A percentile compares a stretch with the other conserved stretches of the same genome.
phyloP scores from a whole-genome alignment of 2,329 filamentous ascomycete genomes.

The Alternaria dauci region DNA sequence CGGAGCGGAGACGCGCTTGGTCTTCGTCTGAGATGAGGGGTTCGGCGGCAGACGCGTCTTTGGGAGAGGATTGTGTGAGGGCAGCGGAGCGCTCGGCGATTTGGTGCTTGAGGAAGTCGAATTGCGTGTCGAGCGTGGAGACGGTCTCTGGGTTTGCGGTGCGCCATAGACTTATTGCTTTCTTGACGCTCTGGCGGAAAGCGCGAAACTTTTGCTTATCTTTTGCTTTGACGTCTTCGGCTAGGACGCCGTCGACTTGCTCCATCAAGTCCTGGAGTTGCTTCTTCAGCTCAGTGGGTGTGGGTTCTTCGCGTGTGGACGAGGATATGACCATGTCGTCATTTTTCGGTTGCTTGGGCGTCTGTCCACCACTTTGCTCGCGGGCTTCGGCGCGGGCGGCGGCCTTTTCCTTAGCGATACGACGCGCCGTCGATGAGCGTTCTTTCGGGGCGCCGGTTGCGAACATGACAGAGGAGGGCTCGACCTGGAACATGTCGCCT shows the following conservation, averaged over 20 bases:
- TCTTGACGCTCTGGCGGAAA: constrained; percentile 72
- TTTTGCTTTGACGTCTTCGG: constrained; percentile 68
- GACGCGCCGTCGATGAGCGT: constrained; percentile 41
- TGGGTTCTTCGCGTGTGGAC: constrained; percentile 36
- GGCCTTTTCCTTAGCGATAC: constrained; percentile 40
- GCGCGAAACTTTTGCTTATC: constrained; percentile 78
- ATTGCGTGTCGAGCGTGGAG: constrained; percentile 56
- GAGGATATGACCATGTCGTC: constrained; percentile 9
- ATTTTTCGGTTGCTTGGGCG: constrained; percentile 20
- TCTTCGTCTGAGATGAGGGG: constrained; percentile 60
- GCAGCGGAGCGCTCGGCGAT: constrained; percentile 26
- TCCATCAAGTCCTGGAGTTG: constrained; percentile 46
- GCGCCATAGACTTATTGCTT: constrained; percentile 66
- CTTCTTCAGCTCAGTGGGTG: constrained; percentile 43
- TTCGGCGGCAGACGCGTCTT: constrained; percentile 17
- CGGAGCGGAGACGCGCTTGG: constrained; percentile 61
- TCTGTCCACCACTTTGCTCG: constrained; percentile 29
- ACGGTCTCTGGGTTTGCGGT: constrained; percentile 54
- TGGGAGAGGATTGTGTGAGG: constrained; percentile 6
- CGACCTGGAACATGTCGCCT: constrained; percentile 97
- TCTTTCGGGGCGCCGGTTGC: constrained; percentile 80
- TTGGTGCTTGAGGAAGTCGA: constrained; percentile 54
- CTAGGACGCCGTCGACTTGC: constrained; percentile 68
- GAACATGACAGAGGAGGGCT: constrained; percentile 85
- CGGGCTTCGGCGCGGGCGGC: constrained; percentile 41